Base-by-base conservation (phyloP, 176 grass and related monocot species). In the Rhipidocladum racemiflorum region DNA sequence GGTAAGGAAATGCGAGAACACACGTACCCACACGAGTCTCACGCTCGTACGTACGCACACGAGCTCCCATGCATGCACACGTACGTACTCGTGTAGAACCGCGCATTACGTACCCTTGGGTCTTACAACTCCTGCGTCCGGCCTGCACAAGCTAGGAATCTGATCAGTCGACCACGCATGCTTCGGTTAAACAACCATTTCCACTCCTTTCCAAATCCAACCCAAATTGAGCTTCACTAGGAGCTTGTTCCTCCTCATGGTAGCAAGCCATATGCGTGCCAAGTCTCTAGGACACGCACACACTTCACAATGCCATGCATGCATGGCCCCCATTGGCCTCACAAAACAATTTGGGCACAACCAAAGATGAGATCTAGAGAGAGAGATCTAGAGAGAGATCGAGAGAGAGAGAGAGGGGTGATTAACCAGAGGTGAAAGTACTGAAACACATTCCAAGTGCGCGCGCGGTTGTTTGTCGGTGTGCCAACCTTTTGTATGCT, bases 61-160 rank as follows among this genome's bases (percentile, higher is more conserved):
- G 17, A 6, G 48, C 48, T 50, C 48, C 17, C 43, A 20, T 71
- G n/a, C 44, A 5, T n/a, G n/a, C n/a, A n/a, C n/a, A 15, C 13
- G 9, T 29, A 73, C 12, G 17, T 29, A 73, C 12, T 8, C 7
- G 50, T 20, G 39, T 14, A 44, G 46, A 36, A 59, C 42, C 17
- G 40, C 21, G 27, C 57, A 27, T 49, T 15, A 12, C 0, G n/a
- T n/a, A n/a, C n/a, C 56, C 55, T 61, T 28, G 16, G 48, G 54
- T 12, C 64, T 64, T 29, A 29, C 66, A 24, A 45, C 32, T 4
- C 13, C 28, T 4, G 40, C 61, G 25, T 68, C 24, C 46, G n/a
- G n/a, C n/a, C 10, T 48, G 0, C 78, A 61, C 54, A 69, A 61
- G 50, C n/a, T n/a, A n/a, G n/a, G 78, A 81, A 85, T 78, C 85